Evolutionary conservation across 1,284 basidiomycete species (phyloP).

Genomic region (Boletus mariae): DNA sequence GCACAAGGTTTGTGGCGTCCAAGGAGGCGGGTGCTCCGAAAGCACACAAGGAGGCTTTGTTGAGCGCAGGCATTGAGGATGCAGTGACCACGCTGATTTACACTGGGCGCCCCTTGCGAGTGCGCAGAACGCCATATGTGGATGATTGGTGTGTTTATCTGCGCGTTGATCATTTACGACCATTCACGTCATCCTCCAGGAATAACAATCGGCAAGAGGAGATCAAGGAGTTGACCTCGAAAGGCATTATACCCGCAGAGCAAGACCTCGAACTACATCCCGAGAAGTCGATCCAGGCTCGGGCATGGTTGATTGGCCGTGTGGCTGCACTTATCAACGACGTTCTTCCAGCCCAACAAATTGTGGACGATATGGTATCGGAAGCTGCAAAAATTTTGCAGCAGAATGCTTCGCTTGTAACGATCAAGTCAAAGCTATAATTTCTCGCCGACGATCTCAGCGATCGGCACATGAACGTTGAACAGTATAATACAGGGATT

Average conservation of each 20-base stretch:
- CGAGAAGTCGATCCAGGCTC: slow-evolving; percentile 58
- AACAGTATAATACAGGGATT: neutral
- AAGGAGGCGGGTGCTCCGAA: slow-evolving; percentile 79
- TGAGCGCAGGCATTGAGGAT: slow-evolving; percentile 67
- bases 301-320: slow-evolving; percentile 74
- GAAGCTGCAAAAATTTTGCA: slow-evolving; percentile 55
- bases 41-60: slow-evolving; percentile 74
- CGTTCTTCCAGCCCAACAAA: slow-evolving; percentile 72
- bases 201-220: slow-evolving; percentile 65
- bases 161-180: neutral
- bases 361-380: slow-evolving; percentile 77
- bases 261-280: slow-evolving; percentile 73
- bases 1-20: slow-evolving; percentile 85
- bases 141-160: slow-evolving; percentile 59
- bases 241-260: slow-evolving; percentile 74
- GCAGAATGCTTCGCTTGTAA: slow-evolving; percentile 38
- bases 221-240: slow-evolving; percentile 72
- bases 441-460: neutral
- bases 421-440: slow-evolving; percentile 42
- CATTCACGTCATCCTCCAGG: slow-evolving; percentile 34
- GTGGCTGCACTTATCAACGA: slow-evolving; percentile 75
- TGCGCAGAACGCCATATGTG: slow-evolving; percentile 77
- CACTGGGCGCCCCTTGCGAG: slow-evolving; percentile 84
- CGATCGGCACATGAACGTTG: neutral
- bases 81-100: slow-evolving; percentile 79